phyloP scores from a whole-genome alignment of 352 stramenopile species.

The Globisporangium orthogonon region DNA sequence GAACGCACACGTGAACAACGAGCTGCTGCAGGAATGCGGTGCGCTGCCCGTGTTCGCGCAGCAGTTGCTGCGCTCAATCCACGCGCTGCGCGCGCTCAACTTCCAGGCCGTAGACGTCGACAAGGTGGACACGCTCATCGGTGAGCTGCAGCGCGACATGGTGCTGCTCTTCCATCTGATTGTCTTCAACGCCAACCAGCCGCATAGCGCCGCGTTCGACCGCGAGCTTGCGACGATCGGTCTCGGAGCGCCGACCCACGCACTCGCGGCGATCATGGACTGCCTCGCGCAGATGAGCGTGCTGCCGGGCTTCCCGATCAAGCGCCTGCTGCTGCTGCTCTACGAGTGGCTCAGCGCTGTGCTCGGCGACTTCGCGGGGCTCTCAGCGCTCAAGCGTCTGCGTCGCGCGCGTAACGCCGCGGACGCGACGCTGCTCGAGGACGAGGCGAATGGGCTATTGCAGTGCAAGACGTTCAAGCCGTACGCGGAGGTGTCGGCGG shows the following conservation, averaged over 20 bases:
- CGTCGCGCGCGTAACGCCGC: slow-evolving; percentile 34
- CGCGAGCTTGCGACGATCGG: slow-evolving; percentile 62
- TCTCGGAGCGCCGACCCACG: slow-evolving; percentile 46
- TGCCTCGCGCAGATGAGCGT: slow-evolving; percentile 65
- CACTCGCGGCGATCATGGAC: slow-evolving; percentile 65
- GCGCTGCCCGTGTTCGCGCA: slow-evolving; percentile 59
- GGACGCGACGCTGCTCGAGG: slow-evolving; percentile 37
- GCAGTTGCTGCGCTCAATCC: slow-evolving; percentile 53
- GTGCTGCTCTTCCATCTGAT: slow-evolving; percentile 75
- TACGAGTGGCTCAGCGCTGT: slow-evolving; percentile 62
- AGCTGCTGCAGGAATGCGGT: slow-evolving; percentile 67
- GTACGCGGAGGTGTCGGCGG: slow-evolving; percentile 30
- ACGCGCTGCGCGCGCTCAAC: slow-evolving; percentile 63
- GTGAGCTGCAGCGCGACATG: slow-evolving; percentile 70
- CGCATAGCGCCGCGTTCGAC: slow-evolving; percentile 52
- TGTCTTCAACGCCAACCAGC: slow-evolving; percentile 60
- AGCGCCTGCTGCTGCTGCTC: slow-evolving; percentile 65
- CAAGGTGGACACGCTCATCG: slow-evolving; percentile 50
- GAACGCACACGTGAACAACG: slow-evolving; percentile 52
- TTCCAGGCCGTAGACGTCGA: slow-evolving; percentile 72
- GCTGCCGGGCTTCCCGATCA: slow-evolving; percentile 71
- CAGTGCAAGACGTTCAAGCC: slow-evolving; percentile 68
- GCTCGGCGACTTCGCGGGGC: slow-evolving; percentile 40
- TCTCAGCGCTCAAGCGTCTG: slow-evolving; percentile 47
- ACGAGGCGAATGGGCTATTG: slow-evolving; percentile 39